These are phyloP conservation scores for Fusarium sterilihyphosum DNA, from an alignment of 2,329 filamentous ascomycete genomes.

Conservation along the genomic window DNA sequence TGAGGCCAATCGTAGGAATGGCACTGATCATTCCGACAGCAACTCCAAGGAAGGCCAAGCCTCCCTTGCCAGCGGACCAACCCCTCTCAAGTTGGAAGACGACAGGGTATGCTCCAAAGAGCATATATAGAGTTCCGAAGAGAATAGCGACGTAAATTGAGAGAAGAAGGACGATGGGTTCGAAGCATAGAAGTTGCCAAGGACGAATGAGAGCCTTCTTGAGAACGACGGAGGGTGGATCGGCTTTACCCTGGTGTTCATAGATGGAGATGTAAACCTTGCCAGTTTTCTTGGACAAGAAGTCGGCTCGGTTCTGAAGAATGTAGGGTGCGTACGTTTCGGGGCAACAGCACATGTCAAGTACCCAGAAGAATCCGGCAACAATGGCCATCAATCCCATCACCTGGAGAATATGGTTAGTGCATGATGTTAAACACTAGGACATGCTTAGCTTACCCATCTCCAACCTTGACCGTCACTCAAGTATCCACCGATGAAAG, in stretches of 20 bases:
- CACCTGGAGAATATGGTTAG: conserved; percentile 52
- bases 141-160: conserved; percentile 71
- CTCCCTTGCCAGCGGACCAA: conserved; percentile 66
- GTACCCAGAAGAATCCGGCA: conserved; percentile 65
- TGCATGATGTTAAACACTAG: no score
- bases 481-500: conserved; percentile 71
- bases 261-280: conserved; percentile 63
- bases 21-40: conserved; percentile 69
- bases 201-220: conserved; percentile 67
- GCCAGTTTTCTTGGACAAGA: conserved; percentile 61
- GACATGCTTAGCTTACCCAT: conserved; percentile 57
- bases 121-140: conserved; percentile 64
- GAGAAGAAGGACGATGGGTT: conserved; percentile 73
- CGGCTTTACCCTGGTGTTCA: conserved; percentile 55
- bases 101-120: conserved; percentile 66
- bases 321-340: conserved; percentile 70
- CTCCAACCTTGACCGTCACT: conserved; percentile 68
- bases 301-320: conserved; percentile 61
- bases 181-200: conserved; percentile 70
- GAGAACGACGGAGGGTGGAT: conserved; percentile 58
- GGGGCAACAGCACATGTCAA: conserved; percentile 60
- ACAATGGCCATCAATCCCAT: conserved; percentile 70
- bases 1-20: conserved; percentile 60
- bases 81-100: conserved; percentile 68
- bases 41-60: conserved; percentile 72